Evolutionary conservation across 2,329 filamentous ascomycete species (phyloP).

Genomic region (Aspergillus japonicus): DNA sequence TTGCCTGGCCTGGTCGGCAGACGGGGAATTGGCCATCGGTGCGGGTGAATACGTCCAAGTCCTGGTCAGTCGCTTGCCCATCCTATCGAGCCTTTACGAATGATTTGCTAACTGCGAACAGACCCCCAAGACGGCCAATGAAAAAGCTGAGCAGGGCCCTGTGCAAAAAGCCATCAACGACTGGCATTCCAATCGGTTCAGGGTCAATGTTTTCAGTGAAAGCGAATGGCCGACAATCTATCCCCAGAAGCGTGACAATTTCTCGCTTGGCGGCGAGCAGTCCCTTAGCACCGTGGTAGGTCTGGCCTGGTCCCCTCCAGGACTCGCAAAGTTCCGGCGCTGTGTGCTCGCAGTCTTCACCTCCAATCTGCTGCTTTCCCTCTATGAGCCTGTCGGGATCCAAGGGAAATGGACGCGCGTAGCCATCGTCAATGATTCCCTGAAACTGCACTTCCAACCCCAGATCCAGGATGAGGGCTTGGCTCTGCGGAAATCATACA

Average conservation of each 20-base stretch:
- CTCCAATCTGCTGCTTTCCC: constrained; percentile 55
- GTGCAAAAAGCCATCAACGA: constrained; percentile 23
- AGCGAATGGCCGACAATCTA: constrained; percentile 51
- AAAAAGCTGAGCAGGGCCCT: constrained; percentile 21
- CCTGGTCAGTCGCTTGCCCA: constrained; percentile 39
- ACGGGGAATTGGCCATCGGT: constrained; percentile 58
- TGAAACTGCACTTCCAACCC: constrained; percentile 42
- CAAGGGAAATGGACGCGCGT: constrained; percentile 53
- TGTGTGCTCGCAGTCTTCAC: constrained; percentile 57
- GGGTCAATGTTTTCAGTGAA: constrained; percentile 53
- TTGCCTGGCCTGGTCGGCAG: constrained; percentile 59
- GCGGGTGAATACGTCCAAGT: constrained; percentile 57
- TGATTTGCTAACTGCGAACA: constrained; percentile 18
- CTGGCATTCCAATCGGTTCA: constrained; percentile 45
- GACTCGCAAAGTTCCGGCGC: constrained; percentile 54
- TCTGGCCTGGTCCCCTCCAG: constrained; percentile 58
- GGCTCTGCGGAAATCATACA: constrained; percentile 31
- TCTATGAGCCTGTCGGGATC: constrained; percentile 54
- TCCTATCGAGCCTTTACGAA: constrained; percentile 3
- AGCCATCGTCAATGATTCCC: constrained; percentile 52
- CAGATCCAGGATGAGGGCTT: constrained; percentile 22
- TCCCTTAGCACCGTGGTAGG: constrained; percentile 52
- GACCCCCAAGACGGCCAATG: constrained; percentile 26
- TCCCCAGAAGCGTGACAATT: constrained; percentile 47
- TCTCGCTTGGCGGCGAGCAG: constrained; percentile 60